Base-by-base conservation (phyloP, 345 rosid species). In the Nephelium lappaceum region DNA sequence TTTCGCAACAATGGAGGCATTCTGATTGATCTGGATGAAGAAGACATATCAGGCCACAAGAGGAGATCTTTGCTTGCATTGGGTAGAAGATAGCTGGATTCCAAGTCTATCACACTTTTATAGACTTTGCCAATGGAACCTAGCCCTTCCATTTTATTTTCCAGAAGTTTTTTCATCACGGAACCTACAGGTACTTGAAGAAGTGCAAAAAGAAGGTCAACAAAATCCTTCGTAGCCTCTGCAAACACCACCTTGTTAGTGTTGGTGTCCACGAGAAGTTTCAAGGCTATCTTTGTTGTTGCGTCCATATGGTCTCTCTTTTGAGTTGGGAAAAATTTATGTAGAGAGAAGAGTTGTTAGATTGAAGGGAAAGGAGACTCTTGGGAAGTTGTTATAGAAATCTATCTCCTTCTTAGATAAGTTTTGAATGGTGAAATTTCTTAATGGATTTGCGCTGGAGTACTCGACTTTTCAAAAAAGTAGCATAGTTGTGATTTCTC, bases 211-310 rank as follows among this genome's bases (percentile, higher is more conserved):
- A 82, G 76, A 11, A 77, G 65, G 61, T 82, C 80, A 21, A 78
- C 80, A 51, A 85, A 82, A 42, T 82, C 87, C 57, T 71, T 77
- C 12, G 71, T 66, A 45, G 85, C 74, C 42, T 85, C 87, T 47
- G 80, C 85, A 57, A 74, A 82, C 57, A 82, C 49, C 41, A 82
- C 83, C 58, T 58, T 73, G 62, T 70, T 81, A 61, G 78, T 65
- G 19, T 77, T 61, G 42, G 63, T 45, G 66, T 81, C 85, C 8
- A 60, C 23, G 24, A 60, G 77, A 18, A 84, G 84, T 60, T 69
- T 84, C 31, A 84, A 11, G n/a, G 38, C 65, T 47, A 81, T 69
- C 72, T 74, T 6, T 4, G 39, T 27, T 64, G 41, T 24, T 27
- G 68, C 1, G 12, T 16, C 68, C 68, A 64, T 61, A 9, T 61